A percentile compares a stretch with the other conserved stretches of the same genome.
phyloP scores from a whole-genome alignment of 2,329 filamentous ascomycete species.

The Penicillium sp. region DNA sequence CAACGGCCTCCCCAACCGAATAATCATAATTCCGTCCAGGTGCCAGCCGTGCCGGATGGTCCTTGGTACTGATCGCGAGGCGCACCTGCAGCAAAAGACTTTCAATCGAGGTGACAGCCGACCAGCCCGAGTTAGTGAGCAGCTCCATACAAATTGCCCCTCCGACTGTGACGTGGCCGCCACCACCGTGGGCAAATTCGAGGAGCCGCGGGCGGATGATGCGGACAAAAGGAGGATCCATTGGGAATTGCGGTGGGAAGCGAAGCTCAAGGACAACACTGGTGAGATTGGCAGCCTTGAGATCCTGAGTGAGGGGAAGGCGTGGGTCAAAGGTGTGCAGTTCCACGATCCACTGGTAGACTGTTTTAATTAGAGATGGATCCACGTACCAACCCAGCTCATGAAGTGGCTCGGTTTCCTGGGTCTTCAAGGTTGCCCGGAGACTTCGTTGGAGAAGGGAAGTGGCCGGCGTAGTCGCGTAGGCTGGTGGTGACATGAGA shows the following conservation, averaged over 20 bases:
- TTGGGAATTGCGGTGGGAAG: constrained; percentile 75
- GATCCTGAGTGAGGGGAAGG: constrained; percentile 74
- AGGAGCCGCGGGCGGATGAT: constrained; percentile 80
- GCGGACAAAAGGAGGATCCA: constrained; percentile 80
- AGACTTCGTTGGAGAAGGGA: constrained; percentile 68
- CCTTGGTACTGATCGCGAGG: constrained; percentile 69
- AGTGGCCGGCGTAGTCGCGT: constrained; percentile 65
- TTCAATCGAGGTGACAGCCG: constrained; percentile 72
- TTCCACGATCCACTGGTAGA: constrained; percentile 92
- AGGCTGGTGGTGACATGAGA: constrained; percentile 66
- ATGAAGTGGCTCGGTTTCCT: constrained; percentile 62
- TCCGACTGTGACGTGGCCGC: constrained; percentile 81
- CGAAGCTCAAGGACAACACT: constrained; percentile 81
- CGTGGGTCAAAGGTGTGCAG: constrained; percentile 75
- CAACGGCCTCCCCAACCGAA: constrained; percentile 68
- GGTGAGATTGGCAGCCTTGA: constrained; percentile 63
- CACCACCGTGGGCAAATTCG: constrained; percentile 71
- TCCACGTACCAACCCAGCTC: constrained; percentile 86
- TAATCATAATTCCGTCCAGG: constrained; percentile 58
- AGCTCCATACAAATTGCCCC: constrained; percentile 86
- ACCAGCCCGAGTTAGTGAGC: constrained; percentile 83
- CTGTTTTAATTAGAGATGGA: constrained; percentile 65
- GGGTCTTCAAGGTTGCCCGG: constrained; percentile 64
- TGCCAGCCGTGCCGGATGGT: constrained; percentile 72
- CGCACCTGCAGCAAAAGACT: constrained; percentile 79